These are phyloP conservation scores for Phytophthora pistaciae DNA, from an alignment of 352 stramenopile genomes.

Conservation along the genomic window DNA sequence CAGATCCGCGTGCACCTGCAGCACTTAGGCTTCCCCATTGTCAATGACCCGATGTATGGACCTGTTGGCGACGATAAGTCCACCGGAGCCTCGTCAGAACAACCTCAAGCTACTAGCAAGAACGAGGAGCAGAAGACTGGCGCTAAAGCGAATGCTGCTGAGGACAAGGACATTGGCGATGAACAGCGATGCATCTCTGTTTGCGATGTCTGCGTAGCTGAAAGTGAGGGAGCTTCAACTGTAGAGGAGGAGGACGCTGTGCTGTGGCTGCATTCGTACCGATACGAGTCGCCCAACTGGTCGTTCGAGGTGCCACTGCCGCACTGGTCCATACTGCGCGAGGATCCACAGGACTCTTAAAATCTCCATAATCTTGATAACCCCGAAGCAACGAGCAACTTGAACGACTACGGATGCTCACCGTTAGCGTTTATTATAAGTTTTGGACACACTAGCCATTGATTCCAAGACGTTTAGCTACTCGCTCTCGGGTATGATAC, in stretches of 20 bases:
- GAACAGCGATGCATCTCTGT: constrained; percentile 31
- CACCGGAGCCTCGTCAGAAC: background rate
- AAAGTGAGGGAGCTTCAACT: background rate
- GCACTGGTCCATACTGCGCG: constrained; percentile 31
- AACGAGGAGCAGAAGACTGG: too few relatives aligned
- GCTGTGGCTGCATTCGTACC: constrained; percentile 68
- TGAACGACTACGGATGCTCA: too few relatives aligned
- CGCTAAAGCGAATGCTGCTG: background rate
- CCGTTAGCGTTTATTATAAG: too few relatives aligned
- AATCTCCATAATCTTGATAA: too few relatives aligned
- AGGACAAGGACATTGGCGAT: constrained; percentile 1
- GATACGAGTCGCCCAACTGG: constrained; percentile 50
- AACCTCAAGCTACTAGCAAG: background rate
- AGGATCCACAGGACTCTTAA: background rate
- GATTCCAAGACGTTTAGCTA: too few relatives aligned
- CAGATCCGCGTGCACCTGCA: constrained; percentile 97
- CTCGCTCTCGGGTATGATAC: too few relatives aligned
- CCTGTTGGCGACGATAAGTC: background rate
- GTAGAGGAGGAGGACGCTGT: constrained; percentile 16
- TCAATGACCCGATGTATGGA: constrained; percentile 96
- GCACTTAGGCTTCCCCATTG: constrained; percentile 89
- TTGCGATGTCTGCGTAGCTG: constrained; percentile 23
- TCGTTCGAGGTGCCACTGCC: constrained; percentile 54
- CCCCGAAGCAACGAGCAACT: too few relatives aligned
- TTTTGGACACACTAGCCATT: too few relatives aligned